Evolutionary conservation across 371 early-diverging fungal species (phyloP), one percentile per base, ranked within the genome.

Genomic region (Umbelopsis sp.): DNA sequence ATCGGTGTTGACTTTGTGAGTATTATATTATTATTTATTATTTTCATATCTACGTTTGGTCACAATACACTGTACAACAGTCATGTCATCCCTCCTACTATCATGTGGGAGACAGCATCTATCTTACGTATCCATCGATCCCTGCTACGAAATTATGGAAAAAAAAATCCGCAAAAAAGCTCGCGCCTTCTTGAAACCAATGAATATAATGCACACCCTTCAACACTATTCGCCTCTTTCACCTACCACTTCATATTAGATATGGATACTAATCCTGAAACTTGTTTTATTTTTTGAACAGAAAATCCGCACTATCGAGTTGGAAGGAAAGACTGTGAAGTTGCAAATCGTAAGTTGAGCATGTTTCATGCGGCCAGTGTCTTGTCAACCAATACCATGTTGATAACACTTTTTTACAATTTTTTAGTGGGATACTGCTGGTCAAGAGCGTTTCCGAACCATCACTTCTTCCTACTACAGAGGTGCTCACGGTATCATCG

Each of bases 361-460:
- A 44, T 41, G 41, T 41, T 41, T 41, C 41, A 41, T 41, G 41
- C 63, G 50, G 38, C 32, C 25, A 29, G 22, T 69, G 29, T 32
- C 25, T 45, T 41, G 52, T 25, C n/a, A 12, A 25, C 8, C n/a
- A 32, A 44, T 37, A 46, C 37, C 24, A n/a, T 7, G 9, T 48
- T 18, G 48, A 48, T 48, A 48, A 48, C 51, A 20, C 6, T 66
- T 14, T 14, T 50, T 51, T 44, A 8, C 16, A 46, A 48, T 20
- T 37, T 35, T 69, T 68, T 76, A 81, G 82, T 99, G 99, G 99
- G 99, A 99, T 82, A 99, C 99, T n/a, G 99, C 99, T 45, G 99
- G 99, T 35, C 99, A 99, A 87, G 99, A 99, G 80, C 92, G 99
- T 71, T 99, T 99, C 92, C 91, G 99, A 69, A 97, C 99, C 20